These are phyloP conservation scores for Saccharomycopsis fermentans DNA, from an alignment of 805 yeast species.

Conservation along the genomic window DNA sequence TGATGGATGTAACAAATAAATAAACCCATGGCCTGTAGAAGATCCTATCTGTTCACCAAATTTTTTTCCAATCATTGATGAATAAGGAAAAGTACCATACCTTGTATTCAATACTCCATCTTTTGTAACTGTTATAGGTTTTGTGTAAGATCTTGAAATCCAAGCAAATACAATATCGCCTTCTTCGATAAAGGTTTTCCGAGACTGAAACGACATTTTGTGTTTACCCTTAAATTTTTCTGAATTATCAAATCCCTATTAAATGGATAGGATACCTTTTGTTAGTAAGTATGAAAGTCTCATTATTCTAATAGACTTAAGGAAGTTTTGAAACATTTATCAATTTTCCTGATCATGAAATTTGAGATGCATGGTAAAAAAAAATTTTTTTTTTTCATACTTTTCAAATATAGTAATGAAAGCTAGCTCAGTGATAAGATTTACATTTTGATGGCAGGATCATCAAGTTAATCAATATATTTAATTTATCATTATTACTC, in stretches of 20 bases:
- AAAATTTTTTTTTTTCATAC: neutral
- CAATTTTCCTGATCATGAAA: neutral
- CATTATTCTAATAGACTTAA: too few species aligned
- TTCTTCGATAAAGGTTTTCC: conserved; percentile 62
- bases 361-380: neutral
- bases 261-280: neutral
- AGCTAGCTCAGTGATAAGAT: neutral
- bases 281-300: neutral
- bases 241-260: neutral
- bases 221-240: neutral
- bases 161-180: conserved; percentile 84
- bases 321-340: neutral
- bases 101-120: conserved; percentile 70
- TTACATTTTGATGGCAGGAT: neutral
- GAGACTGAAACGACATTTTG: conserved; percentile 42
- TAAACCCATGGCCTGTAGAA: conserved; percentile 60
- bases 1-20: conserved; percentile 81
- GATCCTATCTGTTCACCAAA: conserved; percentile 80
- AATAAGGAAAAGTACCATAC: conserved; percentile 84
- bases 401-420: neutral
- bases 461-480: neutral
- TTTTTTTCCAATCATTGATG: conserved; percentile 64
- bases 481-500: too few species aligned
- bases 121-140: conserved; percentile 53
- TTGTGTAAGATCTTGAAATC: conserved; percentile 69